Evolutionary conservation across 345 rosid genomes (phyloP), one percentile per base, ranked within the genome.

Genomic region (Aegle marmelos): DNA sequence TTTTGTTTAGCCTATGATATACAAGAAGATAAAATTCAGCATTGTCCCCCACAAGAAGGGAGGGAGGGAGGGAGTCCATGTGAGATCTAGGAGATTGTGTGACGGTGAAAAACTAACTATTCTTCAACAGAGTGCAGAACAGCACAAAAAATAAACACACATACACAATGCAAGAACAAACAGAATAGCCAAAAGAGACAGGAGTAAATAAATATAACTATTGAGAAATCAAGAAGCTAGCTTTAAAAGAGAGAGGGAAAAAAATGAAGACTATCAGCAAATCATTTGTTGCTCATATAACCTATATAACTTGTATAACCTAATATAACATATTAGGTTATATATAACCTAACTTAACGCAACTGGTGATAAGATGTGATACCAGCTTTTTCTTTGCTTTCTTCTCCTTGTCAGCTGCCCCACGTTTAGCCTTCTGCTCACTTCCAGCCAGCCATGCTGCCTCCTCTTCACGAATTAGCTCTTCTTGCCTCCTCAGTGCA

Each of bases 381-480:
- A 90, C 99, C 98, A 88, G 95, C 77, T 95, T 95, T 83, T 95
- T 95, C 91, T 93, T 95, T 54, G 90, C 85, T 81, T 92, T 95
- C 89, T 91, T 95, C 78, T 91, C 97, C 86, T 90, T 92, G n/a
- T 89, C 94, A 41, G 79, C 77, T 76, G 82, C 81, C 65, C 89
- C 97, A 72, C 92, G 91, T 82, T 85, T 95, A 34, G 94, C 89
- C 89, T 87, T 95, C 81, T 88, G 97, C 87, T 92, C 95, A 61
- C 83, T 90, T 82, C 83, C 97, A 76, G 91, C 97, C 74, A 89
- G 83, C 88, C 95, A 88, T 9, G 89, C 94, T 78, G 87, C 96
- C 86, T 95, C 98, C 86, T 95, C 98, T 85, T 94, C 97, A 72
- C 97, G 97, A 67, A 95, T 95, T 77, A 95, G 91, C 86, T 93